Percentiles rank a stretch among this genome's conserved stretches.
Conservation (phyloP, 2,329 filamentous ascomycete species). For the Cryphonectria nitschkei region DNA sequence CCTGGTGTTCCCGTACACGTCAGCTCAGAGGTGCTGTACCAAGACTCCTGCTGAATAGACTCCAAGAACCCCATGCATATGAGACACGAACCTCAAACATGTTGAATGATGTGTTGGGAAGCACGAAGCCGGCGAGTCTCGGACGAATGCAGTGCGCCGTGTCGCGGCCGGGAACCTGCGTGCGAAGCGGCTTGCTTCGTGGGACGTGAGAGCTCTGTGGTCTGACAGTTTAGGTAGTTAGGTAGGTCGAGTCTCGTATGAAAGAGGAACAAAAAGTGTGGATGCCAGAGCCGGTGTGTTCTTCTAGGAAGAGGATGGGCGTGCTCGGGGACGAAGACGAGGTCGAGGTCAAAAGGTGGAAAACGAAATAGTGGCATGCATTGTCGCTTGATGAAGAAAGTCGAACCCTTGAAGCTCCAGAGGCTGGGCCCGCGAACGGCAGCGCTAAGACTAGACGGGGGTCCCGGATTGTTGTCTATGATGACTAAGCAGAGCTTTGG, state of each 20-base stretch:
- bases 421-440: not conserved
- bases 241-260: not conserved
- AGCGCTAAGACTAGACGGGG: not conserved
- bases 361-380: not conserved
- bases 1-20: constrained; percentile 31
- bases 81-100: constrained; percentile 27
- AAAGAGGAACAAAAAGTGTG: not conserved
- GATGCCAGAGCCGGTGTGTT: not conserved
- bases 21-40: constrained; percentile 4
- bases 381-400: not conserved
- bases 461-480: not conserved
- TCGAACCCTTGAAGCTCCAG: not conserved
- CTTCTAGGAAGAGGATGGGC: not conserved
- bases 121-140: constrained; percentile 2
- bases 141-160: constrained; percentile 10
- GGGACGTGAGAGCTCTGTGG: not conserved
- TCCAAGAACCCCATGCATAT: not conserved
- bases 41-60: too few species aligned
- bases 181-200: not conserved
- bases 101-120: not conserved
- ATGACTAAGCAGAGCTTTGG: constrained; percentile 18
- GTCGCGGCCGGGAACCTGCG: not conserved
- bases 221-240: not conserved
- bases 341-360: not conserved
- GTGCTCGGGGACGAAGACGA: not conserved